Evolutionary conservation across 2,329 filamentous ascomycete genomes (phyloP), one percentile per base, ranked within the genome.

Genomic region (Cryphonectria naterciae): DNA sequence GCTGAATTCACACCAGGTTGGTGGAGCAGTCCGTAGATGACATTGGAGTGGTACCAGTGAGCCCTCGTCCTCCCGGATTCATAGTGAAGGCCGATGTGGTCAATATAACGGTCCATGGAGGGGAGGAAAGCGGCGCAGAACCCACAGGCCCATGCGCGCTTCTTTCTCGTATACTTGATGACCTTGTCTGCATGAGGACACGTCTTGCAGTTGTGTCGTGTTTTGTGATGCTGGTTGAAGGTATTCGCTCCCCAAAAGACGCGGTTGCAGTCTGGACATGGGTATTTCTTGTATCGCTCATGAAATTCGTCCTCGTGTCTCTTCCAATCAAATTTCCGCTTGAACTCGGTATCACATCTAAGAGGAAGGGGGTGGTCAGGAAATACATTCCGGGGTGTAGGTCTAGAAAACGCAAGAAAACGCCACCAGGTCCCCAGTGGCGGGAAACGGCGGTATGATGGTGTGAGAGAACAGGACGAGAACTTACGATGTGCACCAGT

Each of bases 261-360:
- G 75, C 89, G 87, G 78, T 91, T 90, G 80, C 90, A 92, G 74
- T 89, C 89, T 7, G 89, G 89, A 75, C 89, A 91, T 17, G 89
- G 88, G 78, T 90, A 91, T 76, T 90, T 91, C 73, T 89, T 87
- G 82, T 88, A 88, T 68, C 89, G 87, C 81, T 91, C 89, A 79
- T 91, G 89, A 76, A 91, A 91, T 78, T 91, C 89, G 75, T 91
- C 89, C 77, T 92, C 89, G 78, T 92, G 90, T 43, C 88, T 85
- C 79, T 91, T 91, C 90, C 87, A 92, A 78, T 91, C 89, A 73
- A 90, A 89, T 77, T 91, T 91, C 74, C 88, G 85, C 81, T 89
- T 89, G 77, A 91, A 89, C 62, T 88, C 89, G 65, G 89, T 90
- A 77, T 91, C 88, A 65, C 71, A 72, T n/a, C 71, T 84, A 85